These are phyloP conservation scores for Nicotiana rustica DNA, from an alignment of 305 asterid species.

Conservation along the genomic window DNA sequence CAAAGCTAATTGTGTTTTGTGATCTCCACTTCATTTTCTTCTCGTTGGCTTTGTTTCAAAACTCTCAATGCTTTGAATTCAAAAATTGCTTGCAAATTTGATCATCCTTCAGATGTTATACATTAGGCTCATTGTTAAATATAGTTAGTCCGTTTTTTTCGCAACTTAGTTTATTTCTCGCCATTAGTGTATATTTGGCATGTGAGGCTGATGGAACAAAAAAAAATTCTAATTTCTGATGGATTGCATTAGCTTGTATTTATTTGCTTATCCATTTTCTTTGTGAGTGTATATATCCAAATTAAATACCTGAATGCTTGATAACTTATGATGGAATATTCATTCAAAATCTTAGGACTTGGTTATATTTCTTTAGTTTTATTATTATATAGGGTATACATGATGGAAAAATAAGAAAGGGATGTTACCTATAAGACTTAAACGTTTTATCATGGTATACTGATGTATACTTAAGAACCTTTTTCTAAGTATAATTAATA, in stretches of 20 bases:
- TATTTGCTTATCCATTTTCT: background rate
- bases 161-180: background rate
- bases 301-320: background rate
- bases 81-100: background rate
- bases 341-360: background rate
- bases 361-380: too few species aligned
- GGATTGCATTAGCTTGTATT: slow-evolving; percentile 25
- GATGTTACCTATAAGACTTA: too few species aligned
- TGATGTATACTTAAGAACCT: too few species aligned
- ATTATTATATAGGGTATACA: too few species aligned
- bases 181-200: slow-evolving; percentile 9
- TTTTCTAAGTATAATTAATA: too few species aligned
- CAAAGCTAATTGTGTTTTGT: slow-evolving; percentile 29
- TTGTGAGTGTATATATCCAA: background rate
- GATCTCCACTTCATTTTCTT: slow-evolving; percentile 29
- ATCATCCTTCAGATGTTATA: background rate
- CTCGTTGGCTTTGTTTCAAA: slow-evolving; percentile 13
- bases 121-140: background rate
- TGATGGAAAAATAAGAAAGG: too few species aligned
- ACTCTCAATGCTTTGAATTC: background rate
- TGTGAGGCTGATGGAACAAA: background rate
- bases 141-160: background rate
- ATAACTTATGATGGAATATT: background rate
- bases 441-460: too few species aligned
- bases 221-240: background rate